Conservation (phyloP, 306 rosid genomes). For the Ormosia semicastrata region DNA sequence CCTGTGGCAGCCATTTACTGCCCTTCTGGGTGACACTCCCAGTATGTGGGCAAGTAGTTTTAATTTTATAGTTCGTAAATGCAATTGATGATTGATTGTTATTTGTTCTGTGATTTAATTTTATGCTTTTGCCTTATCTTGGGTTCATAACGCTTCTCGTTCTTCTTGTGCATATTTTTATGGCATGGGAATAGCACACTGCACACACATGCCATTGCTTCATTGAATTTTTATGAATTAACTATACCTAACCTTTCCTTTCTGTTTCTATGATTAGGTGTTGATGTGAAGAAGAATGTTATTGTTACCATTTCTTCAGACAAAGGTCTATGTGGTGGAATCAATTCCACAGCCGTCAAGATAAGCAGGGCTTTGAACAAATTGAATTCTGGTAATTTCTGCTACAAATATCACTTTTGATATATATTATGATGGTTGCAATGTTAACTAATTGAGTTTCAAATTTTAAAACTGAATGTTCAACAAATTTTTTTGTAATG, state of each 20-base stretch:
- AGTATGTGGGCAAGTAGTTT: slow-evolving; percentile 40
- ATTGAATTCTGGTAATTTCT: slow-evolving; percentile 71
- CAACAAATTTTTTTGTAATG: background rate
- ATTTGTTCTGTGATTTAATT: background rate
- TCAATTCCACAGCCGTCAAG: slow-evolving; percentile 95
- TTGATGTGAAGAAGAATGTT: slow-evolving; percentile 77
- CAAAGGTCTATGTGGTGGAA: slow-evolving; percentile 99
- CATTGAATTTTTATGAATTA: background rate
- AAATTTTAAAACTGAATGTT: background rate
- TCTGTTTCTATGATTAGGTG: slow-evolving; percentile 47
- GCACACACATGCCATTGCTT: background rate
- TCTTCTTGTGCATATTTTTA: background rate
- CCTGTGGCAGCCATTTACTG: slow-evolving; percentile 95
- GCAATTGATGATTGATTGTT: background rate
- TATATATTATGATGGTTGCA: background rate
- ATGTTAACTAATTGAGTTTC: background rate
- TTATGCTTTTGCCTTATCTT: background rate
- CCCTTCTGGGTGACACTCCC: slow-evolving; percentile 89
- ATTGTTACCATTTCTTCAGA: slow-evolving; percentile 85
- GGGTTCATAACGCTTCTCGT: background rate
- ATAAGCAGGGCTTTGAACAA: slow-evolving; percentile 73
- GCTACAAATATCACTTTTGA: background rate
- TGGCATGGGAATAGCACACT: background rate
- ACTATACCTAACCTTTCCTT: background rate
- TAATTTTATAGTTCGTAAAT: no score